Conservation (phyloP, 75 land plant species). For the Selaginella tamariscina region DNA sequence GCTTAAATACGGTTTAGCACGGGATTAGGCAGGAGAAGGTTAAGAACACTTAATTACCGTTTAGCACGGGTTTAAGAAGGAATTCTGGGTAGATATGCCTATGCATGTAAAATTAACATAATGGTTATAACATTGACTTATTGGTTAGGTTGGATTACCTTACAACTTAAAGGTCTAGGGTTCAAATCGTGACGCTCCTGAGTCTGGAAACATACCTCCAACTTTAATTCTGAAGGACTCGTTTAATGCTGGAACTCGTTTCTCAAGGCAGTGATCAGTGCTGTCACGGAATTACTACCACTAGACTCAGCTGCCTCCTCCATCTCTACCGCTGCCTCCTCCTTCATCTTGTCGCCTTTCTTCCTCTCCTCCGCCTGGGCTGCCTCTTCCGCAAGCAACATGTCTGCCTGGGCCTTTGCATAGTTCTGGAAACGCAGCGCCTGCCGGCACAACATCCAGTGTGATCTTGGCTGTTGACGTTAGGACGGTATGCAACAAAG, state of each 20-base stretch:
- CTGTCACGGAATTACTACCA: neutral
- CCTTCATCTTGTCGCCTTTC: neutral
- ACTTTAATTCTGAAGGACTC: neutral
- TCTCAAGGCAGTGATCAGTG: neutral
- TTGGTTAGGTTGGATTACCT: too few relatives aligned
- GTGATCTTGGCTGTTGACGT: neutral
- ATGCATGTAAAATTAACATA: too few relatives aligned
- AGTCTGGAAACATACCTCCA: neutral
- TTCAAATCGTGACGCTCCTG: too few relatives aligned
- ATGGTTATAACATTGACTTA: too few relatives aligned
- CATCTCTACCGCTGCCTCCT: slow-evolving; percentile 2
- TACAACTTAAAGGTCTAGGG: too few relatives aligned
- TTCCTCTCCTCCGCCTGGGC: neutral
- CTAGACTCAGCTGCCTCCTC: neutral
- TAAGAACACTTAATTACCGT: too few relatives aligned
- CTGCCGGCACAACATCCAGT: neutral
- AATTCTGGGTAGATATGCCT: too few relatives aligned
- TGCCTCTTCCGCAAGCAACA: neutral
- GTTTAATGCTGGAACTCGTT: neutral
- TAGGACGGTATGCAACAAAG: neutral
- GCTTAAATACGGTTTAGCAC: too few relatives aligned
- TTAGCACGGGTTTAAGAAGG: too few relatives aligned
- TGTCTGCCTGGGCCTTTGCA: neutral
- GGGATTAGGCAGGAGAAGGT: too few relatives aligned
- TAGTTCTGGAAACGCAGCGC: slow-evolving; percentile 3